phyloP scores from a whole-genome alignment of 2,329 filamentous ascomycete species.

The Cadophora sp. region DNA sequence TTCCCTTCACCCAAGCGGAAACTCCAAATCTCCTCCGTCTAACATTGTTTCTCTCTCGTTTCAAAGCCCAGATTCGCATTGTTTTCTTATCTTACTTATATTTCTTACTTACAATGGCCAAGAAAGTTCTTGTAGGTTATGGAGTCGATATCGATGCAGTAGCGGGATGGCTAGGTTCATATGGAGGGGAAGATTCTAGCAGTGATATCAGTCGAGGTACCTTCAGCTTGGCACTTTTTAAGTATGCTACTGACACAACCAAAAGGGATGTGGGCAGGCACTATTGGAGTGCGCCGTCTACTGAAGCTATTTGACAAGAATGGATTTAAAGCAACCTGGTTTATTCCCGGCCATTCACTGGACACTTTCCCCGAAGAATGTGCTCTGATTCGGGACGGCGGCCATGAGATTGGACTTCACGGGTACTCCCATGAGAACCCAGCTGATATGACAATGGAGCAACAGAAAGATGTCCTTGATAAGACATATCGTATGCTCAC shows the following conservation, averaged over 20 bases:
- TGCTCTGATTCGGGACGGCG: slow-evolving; percentile 63
- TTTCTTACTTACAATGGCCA: slow-evolving; percentile 45
- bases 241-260: slow-evolving; percentile 6
- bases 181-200: slow-evolving; percentile 74
- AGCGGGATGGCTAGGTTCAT: slow-evolving; percentile 77
- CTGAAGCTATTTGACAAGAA: slow-evolving; percentile 76
- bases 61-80: background rate
- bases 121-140: slow-evolving; percentile 64
- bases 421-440: slow-evolving; percentile 81
- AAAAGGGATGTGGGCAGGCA: slow-evolving; percentile 70
- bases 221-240: background rate
- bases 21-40: background rate
- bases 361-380: slow-evolving; percentile 73
- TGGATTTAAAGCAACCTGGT: slow-evolving; percentile 72
- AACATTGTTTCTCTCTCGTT: background rate
- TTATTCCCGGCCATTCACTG: slow-evolving; percentile 67
- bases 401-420: slow-evolving; percentile 71
- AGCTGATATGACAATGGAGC: slow-evolving; percentile 72
- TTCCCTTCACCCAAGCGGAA: background rate
- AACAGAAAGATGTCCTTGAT: slow-evolving; percentile 77
- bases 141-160: slow-evolving; percentile 80
- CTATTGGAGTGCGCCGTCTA: slow-evolving; percentile 67
- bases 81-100: background rate
- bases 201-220: slow-evolving; percentile 74
- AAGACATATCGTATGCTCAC: slow-evolving; percentile 76